Base-by-base conservation (phyloP, 306 rosid genomes). In the Medicago lupulina region DNA sequence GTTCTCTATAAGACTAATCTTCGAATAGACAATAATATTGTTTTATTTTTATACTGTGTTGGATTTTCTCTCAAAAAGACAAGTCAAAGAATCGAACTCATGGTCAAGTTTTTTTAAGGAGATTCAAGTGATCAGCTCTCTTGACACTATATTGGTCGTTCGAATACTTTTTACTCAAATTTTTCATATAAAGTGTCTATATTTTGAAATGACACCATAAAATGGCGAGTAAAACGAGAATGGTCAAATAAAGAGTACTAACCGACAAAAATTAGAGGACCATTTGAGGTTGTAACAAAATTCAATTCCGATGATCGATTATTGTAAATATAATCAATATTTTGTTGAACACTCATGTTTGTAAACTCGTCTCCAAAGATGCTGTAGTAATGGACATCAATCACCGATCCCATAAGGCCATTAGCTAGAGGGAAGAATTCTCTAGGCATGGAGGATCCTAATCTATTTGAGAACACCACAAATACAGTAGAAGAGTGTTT, bases 261-360 rank as follows among this genome's bases (percentile, higher is more conserved):
- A 90, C 97, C 96, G 4, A 92, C 84, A 72, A 92, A 85, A 58
- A 74, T 88, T 75, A 82, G 91, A 66, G 97, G 97, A 12, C 93
- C 96, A 58, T 92, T 88, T 28, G 96, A 81, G 34, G 90, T 81
- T 59, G 97, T 88, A 15, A 92, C 67, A 57, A 17, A 3, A 21
- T 31, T 82, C 76, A 92, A 72, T 11, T 85, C 25, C 0, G 63
- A 41, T 3, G 94, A 59, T 3, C 96, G 88, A 14, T 87, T 88
- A 14, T 49, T 77, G 71, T 67, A 3, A 81, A 90, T 72, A 83
- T 34, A 87, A 68, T 86, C 89, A 72, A 92, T 87, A 79, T 92
- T 86, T 8, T 92, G 84, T 71, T 90, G 91, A 4, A 53, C 89
- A 3, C 75, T 86, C 83, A 83, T 12, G 82, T 70, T 21, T 18